Evolutionary conservation across 305 asterid species (phyloP).

Genomic region (Fraxinus ornus): DNA sequence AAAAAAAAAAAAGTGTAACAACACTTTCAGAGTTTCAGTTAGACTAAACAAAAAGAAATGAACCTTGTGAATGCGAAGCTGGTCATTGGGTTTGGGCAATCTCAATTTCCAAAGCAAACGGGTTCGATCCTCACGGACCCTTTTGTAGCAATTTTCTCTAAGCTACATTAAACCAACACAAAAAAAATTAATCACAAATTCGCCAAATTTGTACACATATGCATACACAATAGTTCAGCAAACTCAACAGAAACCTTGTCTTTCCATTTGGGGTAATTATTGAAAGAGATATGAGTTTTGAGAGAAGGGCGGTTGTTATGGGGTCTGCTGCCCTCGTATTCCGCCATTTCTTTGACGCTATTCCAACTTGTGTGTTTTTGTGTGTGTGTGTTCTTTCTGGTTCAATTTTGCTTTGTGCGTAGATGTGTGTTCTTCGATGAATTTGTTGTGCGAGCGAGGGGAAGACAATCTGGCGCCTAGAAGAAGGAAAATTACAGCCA

Average conservation of each 20-base stretch:
- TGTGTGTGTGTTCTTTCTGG: neutral
- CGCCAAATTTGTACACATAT: neutral
- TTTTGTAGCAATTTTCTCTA: constrained; percentile 78
- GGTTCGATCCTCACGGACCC: constrained; percentile 71
- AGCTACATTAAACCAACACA: constrained; percentile 47
- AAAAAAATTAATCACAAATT: constrained; percentile 1
- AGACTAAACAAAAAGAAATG: neutral
- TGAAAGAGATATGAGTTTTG: constrained; percentile 48
- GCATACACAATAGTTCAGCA: neutral
- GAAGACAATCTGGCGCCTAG: neutral
- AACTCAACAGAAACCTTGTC: constrained; percentile 48
- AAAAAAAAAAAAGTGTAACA: neutral
- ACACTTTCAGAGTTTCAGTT: neutral
- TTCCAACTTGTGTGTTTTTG: neutral
- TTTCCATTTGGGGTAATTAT: constrained; percentile 67
- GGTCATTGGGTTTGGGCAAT: constrained; percentile 39
- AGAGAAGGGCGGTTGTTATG: constrained; percentile 42
- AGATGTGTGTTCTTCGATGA: neutral
- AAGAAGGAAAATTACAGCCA: neutral
- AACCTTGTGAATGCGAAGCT: constrained; percentile 47
- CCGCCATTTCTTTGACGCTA: constrained; percentile 38
- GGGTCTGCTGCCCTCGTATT: constrained; percentile 32
- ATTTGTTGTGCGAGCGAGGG: neutral
- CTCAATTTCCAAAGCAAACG: constrained; percentile 85
- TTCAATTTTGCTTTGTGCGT: neutral